Evolutionary conservation across 129 eudicot genomes (phyloP), one percentile per base, ranked within the genome.

Genomic region (Escallonia herrerae): DNA sequence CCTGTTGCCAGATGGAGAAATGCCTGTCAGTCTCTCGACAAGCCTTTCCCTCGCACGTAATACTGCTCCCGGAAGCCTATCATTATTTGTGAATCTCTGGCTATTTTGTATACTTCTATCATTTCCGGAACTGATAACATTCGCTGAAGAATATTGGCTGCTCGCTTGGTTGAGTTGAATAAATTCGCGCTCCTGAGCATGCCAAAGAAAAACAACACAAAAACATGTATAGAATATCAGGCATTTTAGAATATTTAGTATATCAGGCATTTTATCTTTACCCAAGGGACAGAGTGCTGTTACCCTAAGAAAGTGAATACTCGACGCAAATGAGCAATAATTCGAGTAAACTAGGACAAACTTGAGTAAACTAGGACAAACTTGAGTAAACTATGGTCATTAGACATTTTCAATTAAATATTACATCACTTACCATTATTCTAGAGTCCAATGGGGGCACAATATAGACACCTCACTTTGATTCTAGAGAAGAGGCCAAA

Each of bases 1-100:
- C 97, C 97, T 87, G 72, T 42, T 73, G 4, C 80, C 76, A 53
- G 84, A 74, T 69, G 83, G 38, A 78, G 84, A 72, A 22, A 84
- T 87, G 15, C 95, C 88, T 78, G 94, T 84, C 37, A 91, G 65
- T 63, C 97, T 80, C 63, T 87, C 94, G 60, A 91, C 62, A 66
- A 91, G 94, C 60, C 97, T 84, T 80, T 91, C 97, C 75, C 91
- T 87, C 43, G 97, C 97, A 70, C 82, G 95, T 56, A 87, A 72
- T 10, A 91, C 97, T 39, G 81, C 85, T 79, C 95, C 88, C 11
- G 97, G 97, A 76, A 91, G 95, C 84, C 94, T 69, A 56, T 84
- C 89, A 68, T 66, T 80, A 8, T 73, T 79, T 15, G 66, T 39
- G 7, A 71, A 59, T 4, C 86, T 81, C 79, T 83, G 70, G 50